Evolutionary conservation across 768 basidiomycete genomes (phyloP), one percentile per base, ranked within the genome.

Genomic region (Ramaria sp.): DNA sequence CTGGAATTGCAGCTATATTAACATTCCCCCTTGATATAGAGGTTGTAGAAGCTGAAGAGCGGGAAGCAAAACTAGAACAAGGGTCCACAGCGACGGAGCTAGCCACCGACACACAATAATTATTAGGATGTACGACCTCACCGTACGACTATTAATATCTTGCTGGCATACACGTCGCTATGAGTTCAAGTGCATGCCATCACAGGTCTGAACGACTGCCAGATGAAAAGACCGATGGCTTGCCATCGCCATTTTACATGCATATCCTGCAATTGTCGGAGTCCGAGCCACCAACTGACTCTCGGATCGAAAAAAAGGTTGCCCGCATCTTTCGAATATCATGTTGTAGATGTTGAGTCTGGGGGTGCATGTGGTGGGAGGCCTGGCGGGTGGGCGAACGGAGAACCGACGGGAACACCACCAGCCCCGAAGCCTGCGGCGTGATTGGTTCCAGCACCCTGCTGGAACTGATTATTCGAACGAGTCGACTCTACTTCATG

Each of bases 11-110:
- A 20, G 96, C 96, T 1, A 90, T 99, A 53, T 71, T 99, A 48
- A 97, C 91, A 0, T 99, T 93, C 69, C 96, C 96, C 4, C 73
- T 99, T 30, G 96, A 99, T 65, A 72, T 98, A 7, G 96, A 99
- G 69, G 82, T 95, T 1, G 93, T 97, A 0, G 92, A 97, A 67
- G 86, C 83, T 53, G 93, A 97, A 70, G 94, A 97, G 73, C 74
- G 75, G 59, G 87, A 89, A 65, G 88, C 80, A 39, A 72, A 71
- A 57, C 17, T 24, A 19, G 71, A 70, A 20, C 67, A 71, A 49
- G 57, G 66, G 52, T 48, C 48, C 53, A 65, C 61, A 39, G 42
- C 30, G 38, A 61, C 62, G 12, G 58, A 53, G 20, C 53, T 22
- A 15, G 42, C 13, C 54, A 31, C 13, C 20, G 42, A n/a, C 42